Percentiles rank a stretch among this genome's conserved stretches.
Evolutionary conservation across 2,329 filamentous ascomycete genomes (phyloP).

Genomic region (Ophiostoma pallidulum): DNA sequence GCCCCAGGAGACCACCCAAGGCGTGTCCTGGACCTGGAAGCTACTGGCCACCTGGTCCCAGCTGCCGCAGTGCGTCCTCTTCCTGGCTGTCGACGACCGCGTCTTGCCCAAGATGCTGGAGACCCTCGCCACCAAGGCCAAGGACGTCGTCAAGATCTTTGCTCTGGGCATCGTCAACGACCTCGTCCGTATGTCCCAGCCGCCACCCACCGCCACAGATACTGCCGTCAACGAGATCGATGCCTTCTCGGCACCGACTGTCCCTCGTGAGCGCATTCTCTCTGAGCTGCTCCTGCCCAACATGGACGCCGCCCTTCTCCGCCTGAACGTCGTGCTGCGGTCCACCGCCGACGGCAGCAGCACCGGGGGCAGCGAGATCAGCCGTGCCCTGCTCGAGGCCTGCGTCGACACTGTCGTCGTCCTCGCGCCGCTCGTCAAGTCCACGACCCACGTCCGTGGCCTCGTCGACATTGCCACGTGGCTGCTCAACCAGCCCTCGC

Average conservation of each 20-base stretch:
- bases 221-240: too few relatives aligned
- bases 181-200: slow-evolving; percentile 51
- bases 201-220: too few relatives aligned
- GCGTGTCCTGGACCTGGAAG: slow-evolving; percentile 71
- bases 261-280: too few relatives aligned
- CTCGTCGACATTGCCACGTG: slow-evolving; percentile 73
- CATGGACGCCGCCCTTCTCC: slow-evolving; percentile 45
- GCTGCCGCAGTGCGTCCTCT: slow-evolving; percentile 54
- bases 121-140: slow-evolving; percentile 54
- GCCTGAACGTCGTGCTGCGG: slow-evolving; percentile 11
- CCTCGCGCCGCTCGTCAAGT: slow-evolving; percentile 60
- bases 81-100: slow-evolving; percentile 52
- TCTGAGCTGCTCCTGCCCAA: slow-evolving; percentile 47
- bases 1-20: slow-evolving; percentile 77
- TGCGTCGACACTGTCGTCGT: slow-evolving; percentile 73
- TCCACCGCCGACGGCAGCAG: slow-evolving; percentile 29
- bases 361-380: slow-evolving; percentile 42
- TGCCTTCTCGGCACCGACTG: too few relatives aligned
- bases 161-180: slow-evolving; percentile 67
- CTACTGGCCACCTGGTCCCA: slow-evolving; percentile 75
- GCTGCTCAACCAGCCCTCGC: slow-evolving; percentile 74
- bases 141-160: slow-evolving; percentile 79
- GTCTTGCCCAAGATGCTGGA: slow-evolving; percentile 64
- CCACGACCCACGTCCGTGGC: slow-evolving; percentile 60
- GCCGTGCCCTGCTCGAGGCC: slow-evolving; percentile 67